Base-by-base conservation (phyloP, 2,329 filamentous ascomycete genomes). In the Dactylellina sp. region DNA sequence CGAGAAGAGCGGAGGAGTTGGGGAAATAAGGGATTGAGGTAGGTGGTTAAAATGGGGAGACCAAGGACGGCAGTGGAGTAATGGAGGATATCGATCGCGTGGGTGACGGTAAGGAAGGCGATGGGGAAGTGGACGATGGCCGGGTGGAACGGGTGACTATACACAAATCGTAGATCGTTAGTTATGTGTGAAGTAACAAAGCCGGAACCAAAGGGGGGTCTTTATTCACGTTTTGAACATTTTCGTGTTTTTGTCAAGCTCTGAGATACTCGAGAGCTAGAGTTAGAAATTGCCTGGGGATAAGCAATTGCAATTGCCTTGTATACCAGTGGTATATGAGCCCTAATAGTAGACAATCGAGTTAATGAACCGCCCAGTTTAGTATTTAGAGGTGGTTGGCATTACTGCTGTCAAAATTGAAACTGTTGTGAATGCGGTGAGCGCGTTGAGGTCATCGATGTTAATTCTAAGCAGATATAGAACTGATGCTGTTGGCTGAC, bases 71-170 rank as follows among this genome's bases (percentile, higher is more conserved):
- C 25, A 47, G 61, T 46, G 46, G 65, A 40, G 44, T 74, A 74
- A 55, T 74, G 55, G n/a, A 74, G 50, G 39, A 74, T 61, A 55
- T 74, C 70, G 40, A 74, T 52, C 46, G 61, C 44, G 20, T 74
- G 70, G 7, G 61, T 59, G 50, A 57, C 59, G 37, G 70, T 74
- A 22, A 74, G 70, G 49, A 74, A 74, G 55, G 61, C 61, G 49
- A 74, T 74, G n/a, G 70, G 70, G 47, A 74, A 74, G 61, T 74
- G 70, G 61, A 74, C 61, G 47, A 74, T 47, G 14, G 70, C 70
- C 32, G 70, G 70, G 47, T 74, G 70, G 49, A 66, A 40, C 14
- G 70, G 70, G 49, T 74, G 70, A 24, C 70, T 74, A 18, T 44
- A 40, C 3, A 20, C 20, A 46, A 22, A 47, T n/a, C 11, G 14